Percentiles rank a stretch among this genome's conserved stretches.
These are phyloP conservation scores for Pseudonitzschia multistriata DNA, from an alignment of 108 stramenopile species.

Conservation along the genomic window DNA sequence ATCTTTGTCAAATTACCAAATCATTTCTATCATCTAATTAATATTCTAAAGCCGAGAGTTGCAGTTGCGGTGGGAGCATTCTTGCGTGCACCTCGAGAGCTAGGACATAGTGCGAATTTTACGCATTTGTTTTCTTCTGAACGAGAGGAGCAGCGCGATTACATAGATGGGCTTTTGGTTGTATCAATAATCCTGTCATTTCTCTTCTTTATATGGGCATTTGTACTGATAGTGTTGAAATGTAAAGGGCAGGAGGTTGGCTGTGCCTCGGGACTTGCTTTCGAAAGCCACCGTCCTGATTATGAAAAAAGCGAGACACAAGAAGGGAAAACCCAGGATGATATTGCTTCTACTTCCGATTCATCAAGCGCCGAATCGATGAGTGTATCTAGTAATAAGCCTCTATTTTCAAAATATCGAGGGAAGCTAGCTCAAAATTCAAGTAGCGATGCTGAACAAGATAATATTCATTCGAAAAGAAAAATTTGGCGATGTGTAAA, in stretches of 20 bases:
- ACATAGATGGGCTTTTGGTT: conserved; percentile 40
- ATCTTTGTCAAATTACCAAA: no score
- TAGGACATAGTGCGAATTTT: conserved; percentile 22
- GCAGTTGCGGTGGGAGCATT: conserved; percentile 6
- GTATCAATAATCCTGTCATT: conserved; percentile 24
- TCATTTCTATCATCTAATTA: background rate
- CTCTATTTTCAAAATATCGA: conserved; percentile 1
- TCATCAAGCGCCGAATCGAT: background rate
- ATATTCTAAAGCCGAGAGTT: background rate
- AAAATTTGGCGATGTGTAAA: background rate
- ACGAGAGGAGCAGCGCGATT: conserved; percentile 22
- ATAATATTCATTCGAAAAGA: background rate
- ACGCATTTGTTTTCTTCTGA: conserved; percentile 30
- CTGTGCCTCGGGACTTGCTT: conserved; percentile 53
- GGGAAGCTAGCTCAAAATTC: background rate
- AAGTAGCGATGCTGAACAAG: background rate
- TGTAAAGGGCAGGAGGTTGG: conserved; percentile 42
- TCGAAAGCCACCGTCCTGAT: conserved; percentile 9
- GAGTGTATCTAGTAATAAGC: conserved; percentile 1
- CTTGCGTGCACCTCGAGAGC: conserved; percentile 14
- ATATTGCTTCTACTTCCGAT: conserved; percentile 7
- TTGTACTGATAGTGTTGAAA: conserved; percentile 39
- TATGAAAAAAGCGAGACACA: conserved; percentile 6
- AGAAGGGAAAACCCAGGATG: conserved; percentile 1
- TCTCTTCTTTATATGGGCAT: conserved; percentile 40